These are phyloP conservation scores for Purshia tridentata DNA, from an alignment of 306 rosid species.

Conservation along the genomic window DNA sequence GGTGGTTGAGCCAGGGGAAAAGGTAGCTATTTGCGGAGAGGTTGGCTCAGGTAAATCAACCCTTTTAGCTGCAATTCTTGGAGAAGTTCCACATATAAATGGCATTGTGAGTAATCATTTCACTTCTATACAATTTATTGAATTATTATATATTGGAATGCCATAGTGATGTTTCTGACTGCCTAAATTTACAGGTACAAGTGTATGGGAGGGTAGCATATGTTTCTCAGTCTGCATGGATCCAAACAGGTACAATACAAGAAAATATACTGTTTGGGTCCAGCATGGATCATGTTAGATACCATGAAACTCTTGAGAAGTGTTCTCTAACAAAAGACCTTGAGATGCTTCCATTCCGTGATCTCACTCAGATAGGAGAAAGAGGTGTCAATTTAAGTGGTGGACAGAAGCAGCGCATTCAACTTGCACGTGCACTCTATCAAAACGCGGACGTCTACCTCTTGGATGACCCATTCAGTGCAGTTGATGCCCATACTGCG, in stretches of 20 bases:
- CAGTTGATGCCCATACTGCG: conserved; percentile 64
- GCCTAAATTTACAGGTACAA: conserved; percentile 32
- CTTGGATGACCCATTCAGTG: conserved; percentile 68
- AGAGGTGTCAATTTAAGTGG: conserved; percentile 56
- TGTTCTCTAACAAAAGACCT: conserved; percentile 47
- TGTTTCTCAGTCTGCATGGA: conserved; percentile 68
- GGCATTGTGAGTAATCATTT: conserved; percentile 17
- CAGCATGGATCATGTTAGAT: conserved; percentile 34
- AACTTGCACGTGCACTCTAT: conserved; percentile 50
- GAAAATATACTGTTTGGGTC: conserved; percentile 57
- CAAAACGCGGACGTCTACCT: conserved; percentile 52
- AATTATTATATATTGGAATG: not conserved
- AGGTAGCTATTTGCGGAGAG: conserved; percentile 35
- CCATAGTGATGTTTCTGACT: not conserved
- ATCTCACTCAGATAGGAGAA: conserved; percentile 56
- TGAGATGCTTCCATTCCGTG: conserved; percentile 47
- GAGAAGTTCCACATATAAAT: conserved; percentile 25
- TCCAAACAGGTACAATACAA: conserved; percentile 50
- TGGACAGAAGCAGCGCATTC: conserved; percentile 48
- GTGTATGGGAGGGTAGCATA: conserved; percentile 48
- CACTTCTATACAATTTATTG: not conserved
- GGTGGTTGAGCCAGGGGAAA: conserved; percentile 21
- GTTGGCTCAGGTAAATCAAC: conserved; percentile 34
- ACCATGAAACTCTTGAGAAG: conserved; percentile 37
- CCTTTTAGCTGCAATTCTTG: conserved; percentile 28